Evolutionary conservation across 495 filamentous ascomycete genomes (phyloP).

Genomic region (Penicillium odoratum): DNA sequence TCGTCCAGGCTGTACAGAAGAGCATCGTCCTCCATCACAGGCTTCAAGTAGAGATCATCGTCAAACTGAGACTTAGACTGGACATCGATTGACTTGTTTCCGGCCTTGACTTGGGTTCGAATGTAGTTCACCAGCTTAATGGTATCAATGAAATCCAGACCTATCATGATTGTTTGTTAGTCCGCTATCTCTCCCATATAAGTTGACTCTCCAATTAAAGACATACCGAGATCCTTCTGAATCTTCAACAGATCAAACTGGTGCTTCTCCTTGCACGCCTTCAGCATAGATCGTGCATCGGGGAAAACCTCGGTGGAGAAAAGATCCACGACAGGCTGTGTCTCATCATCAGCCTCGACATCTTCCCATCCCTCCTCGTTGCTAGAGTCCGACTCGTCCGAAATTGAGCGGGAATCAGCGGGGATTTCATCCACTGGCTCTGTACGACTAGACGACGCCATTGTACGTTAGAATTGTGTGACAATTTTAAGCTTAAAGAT

Average conservation of each 20-base stretch:
- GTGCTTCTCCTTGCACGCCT: conserved; percentile 69
- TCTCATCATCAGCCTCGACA: conserved; percentile 67
- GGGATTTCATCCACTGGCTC: conserved; percentile 23
- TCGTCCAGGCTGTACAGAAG: conserved; percentile 84
- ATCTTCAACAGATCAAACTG: conserved; percentile 71
- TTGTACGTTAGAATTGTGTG: conserved; percentile 13
- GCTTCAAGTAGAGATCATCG: conserved; percentile 76
- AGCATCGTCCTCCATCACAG: conserved; percentile 87
- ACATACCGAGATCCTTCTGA: conserved; percentile 62
- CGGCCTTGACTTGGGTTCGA: conserved; percentile 54
- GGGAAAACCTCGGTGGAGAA: conserved; percentile 68
- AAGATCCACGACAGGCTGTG: conserved; percentile 65
- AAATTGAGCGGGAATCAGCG: conserved; percentile 36
- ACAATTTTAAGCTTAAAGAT: neutral
- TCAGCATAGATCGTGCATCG: conserved; percentile 65
- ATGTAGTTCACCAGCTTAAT: conserved; percentile 88
- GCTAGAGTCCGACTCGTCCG: conserved; percentile 49
- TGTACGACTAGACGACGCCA: conserved; percentile 31
- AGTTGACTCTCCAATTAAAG: neutral
- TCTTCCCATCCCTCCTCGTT: conserved; percentile 82
- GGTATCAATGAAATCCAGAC: conserved; percentile 76
- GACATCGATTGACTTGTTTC: conserved; percentile 52
- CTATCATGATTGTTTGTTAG: conserved; percentile 31
- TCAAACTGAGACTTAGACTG: conserved; percentile 60
- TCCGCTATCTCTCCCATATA: neutral